These are phyloP conservation scores for Rhexocercosporidium sp. DNA, from an alignment of 2,329 filamentous ascomycete species.

Conservation along the genomic window DNA sequence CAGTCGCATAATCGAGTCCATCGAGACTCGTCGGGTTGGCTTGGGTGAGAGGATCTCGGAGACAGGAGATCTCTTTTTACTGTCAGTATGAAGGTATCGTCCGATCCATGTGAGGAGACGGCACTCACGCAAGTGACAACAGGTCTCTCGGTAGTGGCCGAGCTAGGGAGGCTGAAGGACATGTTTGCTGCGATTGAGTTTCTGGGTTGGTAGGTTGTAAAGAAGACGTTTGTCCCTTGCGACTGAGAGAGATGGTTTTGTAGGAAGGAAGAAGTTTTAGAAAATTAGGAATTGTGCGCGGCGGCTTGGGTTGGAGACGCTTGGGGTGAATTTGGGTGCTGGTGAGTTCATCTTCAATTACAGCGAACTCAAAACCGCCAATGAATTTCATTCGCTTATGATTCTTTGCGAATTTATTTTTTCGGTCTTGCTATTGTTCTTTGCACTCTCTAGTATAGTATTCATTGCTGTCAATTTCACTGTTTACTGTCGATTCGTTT, in stretches of 20 bases:
- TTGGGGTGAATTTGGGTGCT: neutral
- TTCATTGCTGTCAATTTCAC: neutral
- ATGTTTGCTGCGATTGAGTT: neutral
- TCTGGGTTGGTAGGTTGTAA: neutral
- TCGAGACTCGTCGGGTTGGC: neutral
- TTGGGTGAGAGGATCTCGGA: neutral
- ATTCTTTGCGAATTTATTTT: no score
- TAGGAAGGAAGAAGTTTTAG: neutral
- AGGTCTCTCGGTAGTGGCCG: neutral
- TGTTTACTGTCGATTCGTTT: neutral
- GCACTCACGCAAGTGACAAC: neutral
- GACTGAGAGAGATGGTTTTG: neutral
- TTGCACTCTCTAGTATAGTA: neutral
- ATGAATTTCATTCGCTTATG: no score
- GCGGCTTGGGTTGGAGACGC: neutral
- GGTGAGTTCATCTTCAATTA: neutral
- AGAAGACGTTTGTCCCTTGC: neutral
- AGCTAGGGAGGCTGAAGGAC: neutral
- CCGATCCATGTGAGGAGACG: neutral
- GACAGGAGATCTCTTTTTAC: neutral
- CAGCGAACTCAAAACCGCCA: neutral
- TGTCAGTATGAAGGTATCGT: neutral
- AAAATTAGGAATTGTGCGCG: neutral
- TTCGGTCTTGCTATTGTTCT: neutral
- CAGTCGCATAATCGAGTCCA: neutral